Base-by-base conservation (phyloP, 2,329 filamentous ascomycete genomes). In the Fusarium cicatricum region DNA sequence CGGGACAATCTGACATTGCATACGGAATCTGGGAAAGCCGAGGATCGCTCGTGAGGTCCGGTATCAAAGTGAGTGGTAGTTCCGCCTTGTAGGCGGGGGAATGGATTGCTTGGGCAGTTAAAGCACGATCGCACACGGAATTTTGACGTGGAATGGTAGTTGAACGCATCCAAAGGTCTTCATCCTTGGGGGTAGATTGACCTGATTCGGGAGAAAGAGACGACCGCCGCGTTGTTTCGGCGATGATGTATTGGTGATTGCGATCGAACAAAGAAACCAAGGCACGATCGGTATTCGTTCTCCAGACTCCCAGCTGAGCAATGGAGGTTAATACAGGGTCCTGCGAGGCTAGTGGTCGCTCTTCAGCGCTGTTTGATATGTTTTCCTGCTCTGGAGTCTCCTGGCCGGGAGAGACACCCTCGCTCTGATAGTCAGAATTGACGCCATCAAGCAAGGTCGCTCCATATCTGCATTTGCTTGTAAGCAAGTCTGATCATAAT, bases 261-360 rank as follows among this genome's bases (percentile, higher is more conserved):
- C 70, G 71, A 62, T 82, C 81, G 56, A 85, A 83, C 15, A 84
- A 71, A 3, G 81, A 83, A 48, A 85, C 74, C n/a, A 83, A 55
- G 15, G 74, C 71, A 31, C 80, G 75, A 19, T 72, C 67, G 8
- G 72, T 74, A 17, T 75, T 70, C 8, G 83, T 71, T 11, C 77
- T 75, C 49, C 78, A 69, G 10, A 76, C 72, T 1, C 74, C 80
- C 5, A 84, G 72, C 60, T 84, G 80, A 26, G 80, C 80, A 44
- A 83, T 76, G 5, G 78, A 75, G 1, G 78, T 81, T 29, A 84
- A 71, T 39, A 70, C 70, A 10, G 71, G 64, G 42, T 80, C 77
- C 31, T 56, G 55, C 14, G 39, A 21, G 15, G 32, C 12, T 40
- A 46, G 14, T 12, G 44, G 21, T 32, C 28, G 39, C 23, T 33